Base-by-base conservation (phyloP, 2,329 filamentous ascomycete species). In the Phaeophleospora eucalypticola region DNA sequence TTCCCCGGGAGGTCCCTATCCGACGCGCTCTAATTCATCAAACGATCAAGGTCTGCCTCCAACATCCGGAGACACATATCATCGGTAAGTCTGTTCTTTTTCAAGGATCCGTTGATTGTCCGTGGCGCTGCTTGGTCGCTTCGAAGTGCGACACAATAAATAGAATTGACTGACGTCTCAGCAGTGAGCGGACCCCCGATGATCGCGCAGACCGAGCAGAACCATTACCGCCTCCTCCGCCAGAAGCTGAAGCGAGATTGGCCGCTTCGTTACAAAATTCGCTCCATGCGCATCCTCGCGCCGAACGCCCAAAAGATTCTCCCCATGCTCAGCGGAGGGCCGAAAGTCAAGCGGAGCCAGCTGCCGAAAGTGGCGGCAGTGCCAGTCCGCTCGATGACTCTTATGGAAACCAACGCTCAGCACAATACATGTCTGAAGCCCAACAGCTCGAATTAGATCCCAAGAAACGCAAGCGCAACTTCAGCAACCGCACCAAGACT, bases 401-500 rank as follows among this genome's bases (percentile, higher is more conserved):
- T 7, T 29, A 29, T 41, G 60, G 65, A n/a, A 59, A 65, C 12
- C 54, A 65, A 24, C 24, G 24, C 7, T 56, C 65, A 17, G 56
- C 62, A 29, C 67, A 66, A 53, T 68, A 49, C 43, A 40, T 66
- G 59, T 33, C 40, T 8, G 12, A 37, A 16, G 44, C 17, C 21
- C 36, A 47, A 10, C 32, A 43, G n/a, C 48, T 45, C 40, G 51
- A 57, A 24, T 41, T 38, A 39, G 56, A 71, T 54, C 45, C 47
- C 18, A 86, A 86, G 67, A 86, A 85, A 66, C 72, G 84, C 40
- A 87, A 87, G 68, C 77, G 84, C 33, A 87, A 88, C 62, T 97
- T 96, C 63, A 95, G 89, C 71, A 95, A 96, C 68, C 80, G 91
- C 49, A 96, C 91, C 16, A 97, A 97, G 71, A 96, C 90, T 8